Percentiles rank a stretch among this genome's conserved stretches.
These are phyloP conservation scores for Chionographis japonica DNA, from an alignment of 106 monocot species.

Conservation along the genomic window DNA sequence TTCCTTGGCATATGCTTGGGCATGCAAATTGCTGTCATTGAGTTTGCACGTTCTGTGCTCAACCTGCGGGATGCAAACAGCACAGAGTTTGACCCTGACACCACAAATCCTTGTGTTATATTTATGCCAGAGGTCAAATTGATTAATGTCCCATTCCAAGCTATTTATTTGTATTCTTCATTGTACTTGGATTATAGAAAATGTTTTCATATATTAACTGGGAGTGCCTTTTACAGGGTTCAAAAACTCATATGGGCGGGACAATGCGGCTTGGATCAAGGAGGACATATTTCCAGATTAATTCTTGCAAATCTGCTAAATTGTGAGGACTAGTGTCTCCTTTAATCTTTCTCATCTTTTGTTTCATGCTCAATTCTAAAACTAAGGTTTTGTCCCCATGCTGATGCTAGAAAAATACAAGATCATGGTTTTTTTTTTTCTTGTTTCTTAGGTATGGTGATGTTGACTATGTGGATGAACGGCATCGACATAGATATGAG, in stretches of 20 bases:
- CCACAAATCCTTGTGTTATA: conserved; percentile 57
- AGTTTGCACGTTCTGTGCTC: conserved; percentile 62
- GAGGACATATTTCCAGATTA: conserved; percentile 34
- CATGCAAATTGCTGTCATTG: conserved; percentile 76
- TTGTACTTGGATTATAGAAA: too few species aligned
- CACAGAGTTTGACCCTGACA: conserved; percentile 60
- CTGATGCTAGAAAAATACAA: not conserved
- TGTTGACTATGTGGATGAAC: conserved; percentile 49
- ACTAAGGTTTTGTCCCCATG: not conserved
- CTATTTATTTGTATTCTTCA: not conserved
- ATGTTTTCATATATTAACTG: not conserved
- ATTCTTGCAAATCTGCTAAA: conserved; percentile 47
- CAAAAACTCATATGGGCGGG: conserved; percentile 81
- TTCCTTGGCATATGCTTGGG: conserved; percentile 76
- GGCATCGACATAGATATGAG: conserved; percentile 81
- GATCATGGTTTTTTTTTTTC: not conserved
- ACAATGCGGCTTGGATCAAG: conserved; percentile 82
- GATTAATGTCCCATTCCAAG: not conserved
- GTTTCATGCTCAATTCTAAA: not conserved
- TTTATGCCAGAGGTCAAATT: conserved; percentile 70
- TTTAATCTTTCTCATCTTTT: not conserved
- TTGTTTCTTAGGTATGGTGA: conserved; percentile 47
- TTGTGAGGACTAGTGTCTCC: conserved; percentile 31
- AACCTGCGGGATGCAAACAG: conserved; percentile 59
- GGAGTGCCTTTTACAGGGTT: conserved; percentile 32